phyloP scores from a whole-genome alignment of 2,329 filamentous ascomycete species.

The Alternaria viburni region DNA sequence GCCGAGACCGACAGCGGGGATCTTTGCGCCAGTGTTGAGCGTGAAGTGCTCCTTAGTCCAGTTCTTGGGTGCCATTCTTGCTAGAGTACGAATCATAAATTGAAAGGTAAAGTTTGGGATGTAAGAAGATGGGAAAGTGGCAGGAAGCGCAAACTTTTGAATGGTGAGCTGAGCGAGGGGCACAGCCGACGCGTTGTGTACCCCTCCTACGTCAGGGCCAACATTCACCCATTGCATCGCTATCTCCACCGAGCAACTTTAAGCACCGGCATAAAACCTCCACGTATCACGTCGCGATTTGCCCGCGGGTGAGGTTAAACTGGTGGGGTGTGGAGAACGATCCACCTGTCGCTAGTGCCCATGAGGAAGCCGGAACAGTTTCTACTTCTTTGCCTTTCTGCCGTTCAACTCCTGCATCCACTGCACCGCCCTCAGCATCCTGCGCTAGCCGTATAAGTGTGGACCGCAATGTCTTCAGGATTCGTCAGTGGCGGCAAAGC shows the following conservation, averaged over 20 bases:
- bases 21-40: slow-evolving; percentile 69
- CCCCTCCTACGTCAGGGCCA: slow-evolving; percentile 16
- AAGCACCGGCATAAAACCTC: slow-evolving; percentile 14
- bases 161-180: slow-evolving; percentile 5
- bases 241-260: slow-evolving; percentile 3
- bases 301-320: slow-evolving; percentile 10
- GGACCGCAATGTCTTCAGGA: slow-evolving; percentile 52
- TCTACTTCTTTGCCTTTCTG: neutral
- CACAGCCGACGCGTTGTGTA: slow-evolving; percentile 7
- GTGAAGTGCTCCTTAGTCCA: slow-evolving; percentile 48
- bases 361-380: slow-evolving; percentile 16
- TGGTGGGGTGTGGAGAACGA: slow-evolving; percentile 2
- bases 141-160: slow-evolving; percentile 10
- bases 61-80: slow-evolving; percentile 40
- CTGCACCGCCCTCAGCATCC: slow-evolving; percentile 6
- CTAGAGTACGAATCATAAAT: slow-evolving; percentile 34
- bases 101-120: slow-evolving; percentile 6
- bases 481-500: slow-evolving; percentile 60
- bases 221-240: slow-evolving; percentile 4
- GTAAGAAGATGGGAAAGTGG: slow-evolving; percentile 4
- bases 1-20: slow-evolving; percentile 76
- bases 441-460: slow-evolving; percentile 17
- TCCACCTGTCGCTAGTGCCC: slow-evolving; percentile 7
- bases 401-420: slow-evolving; percentile 1
- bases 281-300: slow-evolving; percentile 12